phyloP scores from a whole-genome alignment of 495 filamentous ascomycete genomes.

The Friedmanniomyces endolithicus region DNA sequence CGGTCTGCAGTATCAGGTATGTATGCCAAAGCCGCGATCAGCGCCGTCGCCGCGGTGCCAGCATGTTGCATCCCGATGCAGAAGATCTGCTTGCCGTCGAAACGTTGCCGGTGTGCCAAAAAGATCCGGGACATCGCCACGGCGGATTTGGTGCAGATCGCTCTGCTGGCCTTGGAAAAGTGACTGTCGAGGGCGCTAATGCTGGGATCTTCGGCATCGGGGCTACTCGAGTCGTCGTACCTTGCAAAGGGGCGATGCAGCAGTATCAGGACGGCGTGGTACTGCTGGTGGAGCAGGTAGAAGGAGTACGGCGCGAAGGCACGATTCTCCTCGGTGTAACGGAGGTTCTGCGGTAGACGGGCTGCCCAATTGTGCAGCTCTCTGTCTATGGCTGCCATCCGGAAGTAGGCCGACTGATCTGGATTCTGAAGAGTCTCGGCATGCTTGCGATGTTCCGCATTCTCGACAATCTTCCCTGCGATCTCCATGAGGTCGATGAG shows the following conservation, averaged over 20 bases:
- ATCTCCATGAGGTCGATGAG: conserved; percentile 41
- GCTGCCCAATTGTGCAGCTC: conserved; percentile 42
- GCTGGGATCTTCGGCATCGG: conserved; percentile 21
- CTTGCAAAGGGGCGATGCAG: conserved; percentile 40
- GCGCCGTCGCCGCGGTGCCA: conserved; percentile 39
- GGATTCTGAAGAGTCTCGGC: conserved; percentile 24
- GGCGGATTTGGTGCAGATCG: conserved; percentile 42
- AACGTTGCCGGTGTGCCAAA: conserved; percentile 40
- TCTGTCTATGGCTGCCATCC: conserved; percentile 36
- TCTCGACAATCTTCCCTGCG: conserved; percentile 38
- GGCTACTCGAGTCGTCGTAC: conserved; percentile 28
- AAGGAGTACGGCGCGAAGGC: conserved; percentile 38
- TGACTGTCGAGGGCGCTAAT: conserved; percentile 29
- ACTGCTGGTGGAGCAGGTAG: conserved; percentile 43
- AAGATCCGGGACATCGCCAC: conserved; percentile 40
- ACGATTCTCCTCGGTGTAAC: conserved; percentile 39
- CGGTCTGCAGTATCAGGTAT: conserved; percentile 33
- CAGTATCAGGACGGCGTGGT: conserved; percentile 38
- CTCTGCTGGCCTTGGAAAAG: conserved; percentile 32
- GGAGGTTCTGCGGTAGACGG: conserved; percentile 34
- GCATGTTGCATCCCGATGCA: conserved; percentile 39
- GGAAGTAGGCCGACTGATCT: conserved; percentile 34
- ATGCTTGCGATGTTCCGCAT: conserved; percentile 19
- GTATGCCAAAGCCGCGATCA: conserved; percentile 40
- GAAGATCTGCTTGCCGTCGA: conserved; percentile 36